These are phyloP conservation scores for Curvularia lunata DNA, from an alignment of 2,329 filamentous ascomycete species.

Conservation along the genomic window DNA sequence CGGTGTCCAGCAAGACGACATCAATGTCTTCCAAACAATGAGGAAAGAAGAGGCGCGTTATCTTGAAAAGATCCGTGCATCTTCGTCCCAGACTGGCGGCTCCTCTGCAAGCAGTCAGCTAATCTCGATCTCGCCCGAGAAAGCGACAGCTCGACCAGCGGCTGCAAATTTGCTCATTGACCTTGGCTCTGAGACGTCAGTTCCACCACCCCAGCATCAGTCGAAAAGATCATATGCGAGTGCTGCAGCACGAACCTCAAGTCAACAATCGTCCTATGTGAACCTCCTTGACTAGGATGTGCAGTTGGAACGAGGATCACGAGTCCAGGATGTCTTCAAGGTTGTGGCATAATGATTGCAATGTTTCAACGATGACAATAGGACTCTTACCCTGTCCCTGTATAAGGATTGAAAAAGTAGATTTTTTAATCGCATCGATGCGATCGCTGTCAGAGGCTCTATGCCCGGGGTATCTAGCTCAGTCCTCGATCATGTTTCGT, in stretches of 20 bases:
- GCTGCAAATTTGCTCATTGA: slow-evolving; percentile 30
- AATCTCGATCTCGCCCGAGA: slow-evolving; percentile 26
- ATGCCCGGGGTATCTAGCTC: slow-evolving; percentile 19
- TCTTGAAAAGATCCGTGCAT: slow-evolving; percentile 8
- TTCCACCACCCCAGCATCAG: background rate
- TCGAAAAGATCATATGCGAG: slow-evolving; percentile 7
- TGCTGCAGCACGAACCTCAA: slow-evolving; percentile 2
- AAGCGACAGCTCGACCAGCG: slow-evolving; percentile 8
- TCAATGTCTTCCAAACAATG: slow-evolving; percentile 17
- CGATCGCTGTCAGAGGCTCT: slow-evolving; percentile 2
- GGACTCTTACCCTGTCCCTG: background rate
- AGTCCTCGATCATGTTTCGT: background rate
- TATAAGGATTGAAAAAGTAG: background rate
- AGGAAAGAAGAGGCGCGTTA: slow-evolving; percentile 24
- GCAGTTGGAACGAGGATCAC: background rate
- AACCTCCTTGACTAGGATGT: slow-evolving; percentile 25
- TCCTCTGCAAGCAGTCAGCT: slow-evolving; percentile 13
- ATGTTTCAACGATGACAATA: background rate
- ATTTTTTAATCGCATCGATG: background rate
- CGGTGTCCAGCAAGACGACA: slow-evolving; percentile 30
- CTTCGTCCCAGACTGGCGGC: background rate
- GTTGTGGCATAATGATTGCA: background rate
- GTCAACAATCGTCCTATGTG: background rate
- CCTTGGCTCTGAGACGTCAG: slow-evolving; percentile 13
- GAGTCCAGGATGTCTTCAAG: background rate